These are phyloP conservation scores for Phellopilus nigrolimitatus DNA, from an alignment of 1,284 basidiomycete species.

Conservation along the genomic window DNA sequence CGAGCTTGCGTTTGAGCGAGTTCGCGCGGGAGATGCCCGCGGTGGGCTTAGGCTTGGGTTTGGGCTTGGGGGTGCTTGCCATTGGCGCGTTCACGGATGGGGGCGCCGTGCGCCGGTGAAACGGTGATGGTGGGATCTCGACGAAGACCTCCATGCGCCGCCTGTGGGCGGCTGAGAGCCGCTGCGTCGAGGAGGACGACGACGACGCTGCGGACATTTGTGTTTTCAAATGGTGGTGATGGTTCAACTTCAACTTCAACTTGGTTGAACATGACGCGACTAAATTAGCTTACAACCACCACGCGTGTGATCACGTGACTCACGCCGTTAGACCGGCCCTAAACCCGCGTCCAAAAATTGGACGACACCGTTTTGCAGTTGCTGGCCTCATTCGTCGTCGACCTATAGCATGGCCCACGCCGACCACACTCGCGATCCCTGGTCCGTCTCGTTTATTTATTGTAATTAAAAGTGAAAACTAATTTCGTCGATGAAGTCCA, in stretches of 20 bases:
- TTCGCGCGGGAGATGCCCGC: constrained; percentile 22
- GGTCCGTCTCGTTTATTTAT: constrained; percentile 42
- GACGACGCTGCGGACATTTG: constrained; percentile 2
- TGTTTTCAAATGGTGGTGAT: constrained; percentile 2
- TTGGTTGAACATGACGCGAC: constrained; percentile 2
- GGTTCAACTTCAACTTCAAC: constrained; percentile 9
- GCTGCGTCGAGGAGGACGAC: background rate
- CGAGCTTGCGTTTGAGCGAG: constrained; percentile 32
- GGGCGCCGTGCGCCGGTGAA: constrained; percentile 24
- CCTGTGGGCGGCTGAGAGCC: constrained; percentile 35
- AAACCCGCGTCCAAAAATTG: constrained; percentile 9
- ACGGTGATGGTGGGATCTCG: constrained; percentile 49
- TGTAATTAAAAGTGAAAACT: background rate
- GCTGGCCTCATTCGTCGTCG: constrained; percentile 10
- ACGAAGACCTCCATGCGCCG: constrained; percentile 39
- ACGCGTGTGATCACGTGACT: constrained; percentile 9
- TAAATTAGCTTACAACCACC: background rate
- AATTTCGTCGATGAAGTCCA: constrained; percentile 55
- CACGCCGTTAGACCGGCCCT: constrained; percentile 2
- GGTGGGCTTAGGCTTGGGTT: background rate
- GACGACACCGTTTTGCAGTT: background rate
- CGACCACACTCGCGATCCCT: constrained; percentile 92
- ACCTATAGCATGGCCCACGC: constrained; percentile 70
- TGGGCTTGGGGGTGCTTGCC: background rate
- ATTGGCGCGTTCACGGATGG: background rate